A percentile compares a stretch with the other conserved stretches of the same genome.
These are phyloP conservation scores for Hirschioporus abietinus DNA, from an alignment of 768 basidiomycete species.

Conservation along the genomic window DNA sequence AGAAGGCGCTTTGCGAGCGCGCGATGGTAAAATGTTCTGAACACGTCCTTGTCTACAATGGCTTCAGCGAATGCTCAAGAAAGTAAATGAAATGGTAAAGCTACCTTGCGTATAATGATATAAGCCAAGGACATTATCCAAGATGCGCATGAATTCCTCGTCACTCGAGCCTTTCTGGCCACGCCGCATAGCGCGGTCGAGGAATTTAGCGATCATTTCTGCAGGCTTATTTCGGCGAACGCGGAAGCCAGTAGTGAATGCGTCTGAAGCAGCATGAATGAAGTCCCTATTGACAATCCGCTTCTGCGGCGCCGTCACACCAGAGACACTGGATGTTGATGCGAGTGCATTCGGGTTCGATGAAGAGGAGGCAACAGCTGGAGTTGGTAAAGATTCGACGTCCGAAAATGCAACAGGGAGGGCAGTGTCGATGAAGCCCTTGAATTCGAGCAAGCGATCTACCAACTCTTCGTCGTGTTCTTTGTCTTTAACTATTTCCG, in stretches of 20 bases:
- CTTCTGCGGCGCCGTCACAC: slow-evolving; percentile 7
- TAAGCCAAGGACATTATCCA: slow-evolving; percentile 65
- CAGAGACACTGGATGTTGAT: slow-evolving; percentile 8
- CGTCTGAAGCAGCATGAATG: slow-evolving; percentile 61
- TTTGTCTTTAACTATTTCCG: slow-evolving; percentile 58
- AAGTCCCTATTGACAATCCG: slow-evolving; percentile 49
- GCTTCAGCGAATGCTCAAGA: neutral
- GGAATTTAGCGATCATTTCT: slow-evolving; percentile 87
- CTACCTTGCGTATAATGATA: slow-evolving; percentile 73
- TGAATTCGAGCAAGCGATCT: slow-evolving; percentile 61
- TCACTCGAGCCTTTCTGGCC: slow-evolving; percentile 73
- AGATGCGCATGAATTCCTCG: slow-evolving; percentile 49
- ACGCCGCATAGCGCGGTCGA: slow-evolving; percentile 82
- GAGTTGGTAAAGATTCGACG: slow-evolving; percentile 22
- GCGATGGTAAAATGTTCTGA: slow-evolving; percentile 87
- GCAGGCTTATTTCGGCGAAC: slow-evolving; percentile 77
- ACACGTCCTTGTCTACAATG: slow-evolving; percentile 76
- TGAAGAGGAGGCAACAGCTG: neutral
- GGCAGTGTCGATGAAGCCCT: slow-evolving; percentile 47
- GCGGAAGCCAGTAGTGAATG: slow-evolving; percentile 72
- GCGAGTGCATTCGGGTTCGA: slow-evolving; percentile 6
- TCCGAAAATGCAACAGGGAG: slow-evolving; percentile 48
- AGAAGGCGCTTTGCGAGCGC: slow-evolving; percentile 83
- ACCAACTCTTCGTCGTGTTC: slow-evolving; percentile 75
- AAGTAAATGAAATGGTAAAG: neutral